Evolutionary conservation across 352 stramenopile species (phyloP).

Genomic region (Phytophthora capsici): DNA sequence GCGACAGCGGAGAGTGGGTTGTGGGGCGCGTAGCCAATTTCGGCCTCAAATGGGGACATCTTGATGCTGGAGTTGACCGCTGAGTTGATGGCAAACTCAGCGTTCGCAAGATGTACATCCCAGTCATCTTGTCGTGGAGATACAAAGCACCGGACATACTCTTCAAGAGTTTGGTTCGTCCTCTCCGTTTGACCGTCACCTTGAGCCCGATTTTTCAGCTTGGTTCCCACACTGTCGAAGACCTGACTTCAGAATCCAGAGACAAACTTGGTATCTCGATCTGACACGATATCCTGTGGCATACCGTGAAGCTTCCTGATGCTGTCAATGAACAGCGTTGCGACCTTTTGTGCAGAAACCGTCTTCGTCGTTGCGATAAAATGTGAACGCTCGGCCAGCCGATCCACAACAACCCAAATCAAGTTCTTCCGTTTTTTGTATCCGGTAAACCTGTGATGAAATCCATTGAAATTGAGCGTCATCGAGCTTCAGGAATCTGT

Average conservation of each 20-base stretch:
- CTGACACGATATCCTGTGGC: too few species aligned
- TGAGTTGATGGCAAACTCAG: neutral
- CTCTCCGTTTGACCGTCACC: too few species aligned
- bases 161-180: neutral
- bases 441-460: conserved; percentile 14
- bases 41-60: neutral
- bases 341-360: neutral
- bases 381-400: conserved; percentile 1
- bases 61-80: conserved; percentile 1
- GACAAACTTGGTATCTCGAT: too few species aligned
- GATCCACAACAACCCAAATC: neutral
- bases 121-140: neutral
- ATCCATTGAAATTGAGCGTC: conserved; percentile 15
- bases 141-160: conserved; percentile 1
- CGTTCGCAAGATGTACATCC: neutral
- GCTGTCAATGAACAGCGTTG: conserved; percentile 7
- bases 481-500: conserved; percentile 19
- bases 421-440: conserved; percentile 1
- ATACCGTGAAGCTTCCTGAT: conserved; percentile 3
- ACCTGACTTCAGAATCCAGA: too few species aligned
- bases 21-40: neutral
- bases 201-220: too few species aligned
- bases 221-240: too few species aligned
- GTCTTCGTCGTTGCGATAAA: conserved; percentile 14
- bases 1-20: neutral